Conservation (phyloP, 176 grass and related monocot genomes). For the Eleusine indica region DNA sequence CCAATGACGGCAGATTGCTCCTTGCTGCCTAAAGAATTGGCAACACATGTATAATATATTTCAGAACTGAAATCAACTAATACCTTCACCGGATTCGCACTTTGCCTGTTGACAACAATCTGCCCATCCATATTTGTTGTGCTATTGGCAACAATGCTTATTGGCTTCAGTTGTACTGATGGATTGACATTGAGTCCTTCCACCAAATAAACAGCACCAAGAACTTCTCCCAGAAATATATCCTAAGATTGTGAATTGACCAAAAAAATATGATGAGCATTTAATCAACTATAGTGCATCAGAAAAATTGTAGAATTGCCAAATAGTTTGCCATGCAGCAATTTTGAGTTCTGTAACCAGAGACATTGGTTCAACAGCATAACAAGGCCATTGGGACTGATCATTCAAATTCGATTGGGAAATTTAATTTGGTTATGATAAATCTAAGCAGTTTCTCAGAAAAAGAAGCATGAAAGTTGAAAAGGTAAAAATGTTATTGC, state of each 20-base stretch:
- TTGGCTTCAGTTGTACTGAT: constrained; percentile 37
- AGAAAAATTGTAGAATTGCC: background rate
- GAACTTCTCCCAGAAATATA: constrained; percentile 82
- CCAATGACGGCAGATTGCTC: constrained; percentile 61
- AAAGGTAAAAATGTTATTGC: background rate
- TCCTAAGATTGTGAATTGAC: constrained; percentile 43
- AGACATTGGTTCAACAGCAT: background rate
- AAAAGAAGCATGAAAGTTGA: background rate
- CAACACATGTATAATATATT: constrained; percentile 59
- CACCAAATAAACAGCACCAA: constrained; percentile 75
- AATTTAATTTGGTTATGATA: background rate
- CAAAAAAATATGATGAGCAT: background rate
- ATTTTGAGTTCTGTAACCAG: background rate
- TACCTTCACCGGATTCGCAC: constrained; percentile 49
- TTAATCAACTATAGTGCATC: background rate
- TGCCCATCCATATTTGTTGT: constrained; percentile 50
- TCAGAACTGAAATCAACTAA: constrained; percentile 52
- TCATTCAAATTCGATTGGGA: background rate
- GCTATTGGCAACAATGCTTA: constrained; percentile 52
- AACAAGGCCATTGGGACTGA: background rate
- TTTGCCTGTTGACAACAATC: constrained; percentile 33
- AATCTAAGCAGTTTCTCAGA: background rate
- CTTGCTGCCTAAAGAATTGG: constrained; percentile 44
- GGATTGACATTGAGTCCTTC: constrained; percentile 54
- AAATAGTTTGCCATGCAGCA: constrained; percentile 13